Conservation (phyloP, 805 yeast species). For the Candida alai region DNA sequence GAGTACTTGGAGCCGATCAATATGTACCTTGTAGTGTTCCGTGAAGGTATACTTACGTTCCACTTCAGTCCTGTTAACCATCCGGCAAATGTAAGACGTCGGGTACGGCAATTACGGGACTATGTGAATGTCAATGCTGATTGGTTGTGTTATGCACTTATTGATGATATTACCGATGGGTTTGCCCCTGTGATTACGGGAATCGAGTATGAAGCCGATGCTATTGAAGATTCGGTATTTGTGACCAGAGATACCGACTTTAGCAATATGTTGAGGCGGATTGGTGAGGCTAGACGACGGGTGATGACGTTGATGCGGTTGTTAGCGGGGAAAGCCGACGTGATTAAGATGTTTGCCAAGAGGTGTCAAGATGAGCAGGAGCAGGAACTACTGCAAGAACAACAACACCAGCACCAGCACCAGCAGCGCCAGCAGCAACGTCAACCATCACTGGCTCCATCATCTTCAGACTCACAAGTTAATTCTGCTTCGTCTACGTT, state of each 20-base stretch:
- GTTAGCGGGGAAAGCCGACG: constrained; percentile 92
- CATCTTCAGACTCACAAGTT: constrained; percentile 6
- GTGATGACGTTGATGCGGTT: constrained; percentile 91
- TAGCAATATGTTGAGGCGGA: constrained; percentile 69
- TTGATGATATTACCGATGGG: constrained; percentile 82
- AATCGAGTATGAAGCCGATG: constrained; percentile 76
- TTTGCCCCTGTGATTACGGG: constrained; percentile 79
- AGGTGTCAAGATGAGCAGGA: constrained; percentile 76
- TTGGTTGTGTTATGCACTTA: constrained; percentile 78
- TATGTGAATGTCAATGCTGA: constrained; percentile 76
- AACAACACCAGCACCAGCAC: constrained; percentile 6
- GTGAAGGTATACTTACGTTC: constrained; percentile 56
- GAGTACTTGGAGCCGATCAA: constrained; percentile 81
- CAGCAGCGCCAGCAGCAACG: constrained; percentile 4
- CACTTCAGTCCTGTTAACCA: constrained; percentile 58
- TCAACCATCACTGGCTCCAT: constrained; percentile 6
- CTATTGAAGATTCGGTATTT: constrained; percentile 82
- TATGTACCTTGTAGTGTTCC: constrained; percentile 63
- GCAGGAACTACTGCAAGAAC: background rate
- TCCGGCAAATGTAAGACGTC: constrained; percentile 69
- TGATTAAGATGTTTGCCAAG: constrained; percentile 92
- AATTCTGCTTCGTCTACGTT: constrained; percentile 9
- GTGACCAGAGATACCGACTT: constrained; percentile 72
- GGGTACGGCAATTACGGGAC: constrained; percentile 75
- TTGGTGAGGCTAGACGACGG: constrained; percentile 85